Conservation (phyloP, 371 early-diverging fungal genomes). For the Blakeslea trispora region DNA sequence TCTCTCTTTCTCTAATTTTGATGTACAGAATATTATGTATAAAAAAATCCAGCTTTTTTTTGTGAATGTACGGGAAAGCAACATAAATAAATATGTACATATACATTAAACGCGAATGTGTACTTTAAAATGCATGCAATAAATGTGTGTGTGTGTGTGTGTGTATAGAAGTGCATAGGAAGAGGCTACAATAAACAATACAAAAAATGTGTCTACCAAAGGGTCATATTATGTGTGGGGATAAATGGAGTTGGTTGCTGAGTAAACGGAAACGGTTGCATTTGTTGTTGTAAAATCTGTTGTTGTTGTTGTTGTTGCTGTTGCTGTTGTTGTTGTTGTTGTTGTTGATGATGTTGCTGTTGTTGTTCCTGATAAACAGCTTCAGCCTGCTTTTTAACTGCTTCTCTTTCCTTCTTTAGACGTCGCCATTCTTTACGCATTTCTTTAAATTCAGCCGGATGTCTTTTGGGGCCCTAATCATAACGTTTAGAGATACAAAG, state of each 20-base stretch:
- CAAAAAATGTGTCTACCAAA: neutral
- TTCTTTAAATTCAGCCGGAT: slow-evolving; percentile 66
- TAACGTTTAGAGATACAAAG: neutral
- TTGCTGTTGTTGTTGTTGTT: slow-evolving; percentile 10
- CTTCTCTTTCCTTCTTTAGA: slow-evolving; percentile 43
- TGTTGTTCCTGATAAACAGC: slow-evolving; percentile 16
- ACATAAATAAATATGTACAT: slow-evolving; percentile 3
- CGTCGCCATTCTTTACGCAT: slow-evolving; percentile 57
- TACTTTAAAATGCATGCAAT: too few relatives aligned
- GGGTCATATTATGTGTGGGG: neutral
- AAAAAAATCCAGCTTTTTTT: neutral
- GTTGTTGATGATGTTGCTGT: slow-evolving; percentile 20
- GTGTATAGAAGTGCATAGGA: neutral
- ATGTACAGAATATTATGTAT: neutral
- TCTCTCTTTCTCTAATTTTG: too few relatives aligned
- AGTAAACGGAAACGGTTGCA: slow-evolving; percentile 13
- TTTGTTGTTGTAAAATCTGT: slow-evolving; percentile 1
- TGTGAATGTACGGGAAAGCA: neutral
- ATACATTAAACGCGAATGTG: slow-evolving; percentile 3
- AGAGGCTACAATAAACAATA: too few relatives aligned
- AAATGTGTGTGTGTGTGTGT: neutral
- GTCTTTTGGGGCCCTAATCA: slow-evolving; percentile 46
- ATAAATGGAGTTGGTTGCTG: neutral
- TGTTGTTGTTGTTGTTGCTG: slow-evolving; percentile 20
- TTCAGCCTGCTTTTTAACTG: slow-evolving; percentile 29